Evolutionary conservation across 192 early-diverging fungal species (phyloP).

Genomic region (Lobosporangium transversale): DNA sequence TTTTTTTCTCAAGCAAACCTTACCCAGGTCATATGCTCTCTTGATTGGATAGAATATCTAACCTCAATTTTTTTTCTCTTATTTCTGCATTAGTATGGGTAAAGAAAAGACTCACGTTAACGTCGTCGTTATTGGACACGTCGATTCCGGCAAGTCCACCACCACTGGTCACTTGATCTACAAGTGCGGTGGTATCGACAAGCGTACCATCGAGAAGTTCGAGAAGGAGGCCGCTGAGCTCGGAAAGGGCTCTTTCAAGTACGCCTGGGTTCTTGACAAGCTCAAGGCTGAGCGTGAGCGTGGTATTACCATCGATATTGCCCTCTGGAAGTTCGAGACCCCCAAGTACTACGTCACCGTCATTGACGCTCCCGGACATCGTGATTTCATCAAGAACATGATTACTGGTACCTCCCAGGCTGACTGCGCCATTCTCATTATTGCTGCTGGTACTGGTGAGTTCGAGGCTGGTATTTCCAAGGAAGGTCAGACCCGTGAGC

Average conservation of each 20-base stretch:
- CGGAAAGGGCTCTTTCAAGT: slow-evolving; percentile 99
- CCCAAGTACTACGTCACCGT: slow-evolving; percentile 97
- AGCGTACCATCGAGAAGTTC: slow-evolving; percentile 99
- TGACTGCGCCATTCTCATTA: slow-evolving; percentile 97
- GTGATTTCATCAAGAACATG: slow-evolving; percentile 99
- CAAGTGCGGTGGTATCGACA: slow-evolving; percentile 99
- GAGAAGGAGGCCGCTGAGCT: slow-evolving; percentile 98
- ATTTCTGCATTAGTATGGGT: slow-evolving; percentile 25
- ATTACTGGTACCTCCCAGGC: slow-evolving; percentile 99
- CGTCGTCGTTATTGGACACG: slow-evolving; percentile 98
- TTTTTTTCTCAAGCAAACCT: slow-evolving; percentile 1
- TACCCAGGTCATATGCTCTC: neutral
- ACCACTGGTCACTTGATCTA: slow-evolving; percentile 99
- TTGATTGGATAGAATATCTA: no score
- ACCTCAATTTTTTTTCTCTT: slow-evolving; percentile 2
- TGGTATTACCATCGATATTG: slow-evolving; percentile 98
- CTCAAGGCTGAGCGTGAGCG: slow-evolving; percentile 99
- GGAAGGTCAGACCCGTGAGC: slow-evolving; percentile 99
- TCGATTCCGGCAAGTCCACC: slow-evolving; percentile 99
- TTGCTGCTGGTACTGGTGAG: slow-evolving; percentile 89
- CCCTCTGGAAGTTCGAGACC: slow-evolving; percentile 95
- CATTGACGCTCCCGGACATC: slow-evolving; percentile 99
- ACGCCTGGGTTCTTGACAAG: slow-evolving; percentile 99
- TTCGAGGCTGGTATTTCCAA: slow-evolving; percentile 98
- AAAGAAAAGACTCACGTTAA: slow-evolving; percentile 94